Evolutionary conservation across 2,329 filamentous ascomycete species (phyloP).

Genomic region (Hypoxylon sp.): DNA sequence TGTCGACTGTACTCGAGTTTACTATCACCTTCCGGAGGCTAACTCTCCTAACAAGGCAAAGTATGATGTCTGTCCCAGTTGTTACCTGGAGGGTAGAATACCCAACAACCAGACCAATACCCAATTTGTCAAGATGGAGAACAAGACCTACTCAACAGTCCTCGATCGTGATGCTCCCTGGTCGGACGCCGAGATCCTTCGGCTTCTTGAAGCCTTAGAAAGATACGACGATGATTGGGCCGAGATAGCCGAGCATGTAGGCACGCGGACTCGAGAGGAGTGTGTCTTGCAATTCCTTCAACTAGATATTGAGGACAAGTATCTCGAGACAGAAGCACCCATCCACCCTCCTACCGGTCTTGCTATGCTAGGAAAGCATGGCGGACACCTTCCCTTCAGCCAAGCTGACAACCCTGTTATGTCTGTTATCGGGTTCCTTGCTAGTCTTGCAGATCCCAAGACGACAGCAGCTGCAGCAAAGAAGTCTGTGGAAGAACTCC

Average conservation of each 20-base stretch:
- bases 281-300: slow-evolving; percentile 97
- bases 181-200: slow-evolving; percentile 90
- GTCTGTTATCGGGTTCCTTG: slow-evolving; percentile 95
- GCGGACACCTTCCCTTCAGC: slow-evolving; percentile 88
- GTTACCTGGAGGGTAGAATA: slow-evolving; percentile 87
- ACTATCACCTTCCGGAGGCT: slow-evolving; percentile 73
- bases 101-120: slow-evolving; percentile 82
- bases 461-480: slow-evolving; percentile 92
- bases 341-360: slow-evolving; percentile 70
- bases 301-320: slow-evolving; percentile 97
- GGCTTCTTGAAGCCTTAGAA: slow-evolving; percentile 91
- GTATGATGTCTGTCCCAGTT: slow-evolving; percentile 92
- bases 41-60: slow-evolving; percentile 74
- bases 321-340: slow-evolving; percentile 81
- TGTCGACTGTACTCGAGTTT: slow-evolving; percentile 82
- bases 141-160: slow-evolving; percentile 83
- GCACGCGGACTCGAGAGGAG: slow-evolving; percentile 91
- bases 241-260: slow-evolving; percentile 91
- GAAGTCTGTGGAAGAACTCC: slow-evolving; percentile 88
- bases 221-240: slow-evolving; percentile 97
- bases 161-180: slow-evolving; percentile 88
- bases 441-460: slow-evolving; percentile 88
- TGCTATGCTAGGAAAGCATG: slow-evolving; percentile 77
- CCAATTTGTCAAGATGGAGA: slow-evolving; percentile 91
- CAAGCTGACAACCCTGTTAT: slow-evolving; percentile 96